Evolutionary conservation across 2,329 filamentous ascomycete species (phyloP).

Genomic region (Cladosporium oxysporum): DNA sequence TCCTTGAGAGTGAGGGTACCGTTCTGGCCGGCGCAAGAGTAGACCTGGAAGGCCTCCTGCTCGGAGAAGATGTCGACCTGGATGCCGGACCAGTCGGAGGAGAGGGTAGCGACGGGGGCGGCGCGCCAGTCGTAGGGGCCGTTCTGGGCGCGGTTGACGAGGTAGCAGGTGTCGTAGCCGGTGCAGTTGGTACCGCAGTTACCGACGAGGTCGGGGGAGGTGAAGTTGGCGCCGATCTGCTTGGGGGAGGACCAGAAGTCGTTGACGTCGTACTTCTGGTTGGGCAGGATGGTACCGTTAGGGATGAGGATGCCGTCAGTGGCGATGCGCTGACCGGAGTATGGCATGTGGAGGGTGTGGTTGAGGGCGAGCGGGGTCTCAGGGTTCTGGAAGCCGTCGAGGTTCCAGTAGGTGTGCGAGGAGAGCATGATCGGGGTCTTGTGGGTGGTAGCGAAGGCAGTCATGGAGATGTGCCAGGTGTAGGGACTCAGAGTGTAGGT

Average conservation of each 20-base stretch:
- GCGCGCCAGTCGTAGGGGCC: constrained; percentile 65
- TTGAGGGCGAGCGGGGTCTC: constrained; percentile 66
- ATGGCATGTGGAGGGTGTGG: constrained; percentile 72
- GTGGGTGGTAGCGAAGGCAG: constrained; percentile 69
- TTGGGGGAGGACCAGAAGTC: constrained; percentile 84
- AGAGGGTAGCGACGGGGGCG: constrained; percentile 64
- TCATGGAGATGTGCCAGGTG: constrained; percentile 73
- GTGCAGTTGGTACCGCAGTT: constrained; percentile 82
- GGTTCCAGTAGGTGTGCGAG: constrained; percentile 77
- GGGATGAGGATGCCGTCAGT: constrained; percentile 59
- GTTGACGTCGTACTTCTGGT: constrained; percentile 67
- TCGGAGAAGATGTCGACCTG: constrained; percentile 78
- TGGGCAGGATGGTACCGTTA: constrained; percentile 64
- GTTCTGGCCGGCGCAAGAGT: constrained; percentile 77
- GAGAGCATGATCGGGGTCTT: constrained; percentile 83
- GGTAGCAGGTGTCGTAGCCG: constrained; percentile 79
- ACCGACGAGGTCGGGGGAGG: constrained; percentile 61
- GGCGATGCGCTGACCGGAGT: constrained; percentile 67
- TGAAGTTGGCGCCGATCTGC: constrained; percentile 71
- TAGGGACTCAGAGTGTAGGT: constrained; percentile 69
- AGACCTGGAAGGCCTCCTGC: constrained; percentile 86
- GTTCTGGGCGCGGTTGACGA: constrained; percentile 63
- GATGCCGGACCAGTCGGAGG: constrained; percentile 78
- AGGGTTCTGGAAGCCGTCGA: constrained; percentile 76
- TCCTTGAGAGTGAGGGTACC: constrained; percentile 64